These are phyloP conservation scores for Leccinellum albellum DNA, from an alignment of 768 basidiomycete species.

Conservation along the genomic window DNA sequence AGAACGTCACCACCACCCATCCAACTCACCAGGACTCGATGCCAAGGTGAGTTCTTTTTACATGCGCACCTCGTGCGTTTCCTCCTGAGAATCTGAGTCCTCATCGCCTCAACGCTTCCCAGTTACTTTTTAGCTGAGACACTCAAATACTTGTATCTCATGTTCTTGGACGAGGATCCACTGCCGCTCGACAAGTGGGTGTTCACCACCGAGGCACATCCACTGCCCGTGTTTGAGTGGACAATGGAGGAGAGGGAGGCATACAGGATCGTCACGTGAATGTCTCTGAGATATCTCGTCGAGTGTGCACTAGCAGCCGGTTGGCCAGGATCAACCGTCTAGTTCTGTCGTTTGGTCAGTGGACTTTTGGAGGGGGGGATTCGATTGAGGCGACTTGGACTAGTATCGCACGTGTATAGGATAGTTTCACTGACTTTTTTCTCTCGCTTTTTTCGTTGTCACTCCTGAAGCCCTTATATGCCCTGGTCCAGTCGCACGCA, in stretches of 20 bases:
- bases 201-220: neutral
- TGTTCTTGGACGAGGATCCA: neutral
- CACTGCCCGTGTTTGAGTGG: neutral
- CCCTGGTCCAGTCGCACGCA: too few species aligned
- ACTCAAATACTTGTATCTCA: neutral
- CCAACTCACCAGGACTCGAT: conserved; percentile 48
- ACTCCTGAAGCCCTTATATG: too few species aligned
- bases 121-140: neutral
- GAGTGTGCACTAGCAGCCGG: neutral
- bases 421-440: neutral
- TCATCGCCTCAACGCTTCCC: neutral
- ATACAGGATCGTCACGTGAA: neutral
- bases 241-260: neutral
- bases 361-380: too few species aligned
- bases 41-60: conserved; percentile 55
- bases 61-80: neutral
- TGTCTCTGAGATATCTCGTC: neutral
- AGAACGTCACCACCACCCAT: conserved; percentile 39
- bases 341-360: neutral
- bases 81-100: neutral
- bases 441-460: neutral
- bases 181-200: neutral
- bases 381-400: neutral
- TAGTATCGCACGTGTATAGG: neutral
- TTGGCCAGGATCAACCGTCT: neutral